Base-by-base conservation (phyloP, 1,284 basidiomycete species). In the Schizopora paradoxa region DNA sequence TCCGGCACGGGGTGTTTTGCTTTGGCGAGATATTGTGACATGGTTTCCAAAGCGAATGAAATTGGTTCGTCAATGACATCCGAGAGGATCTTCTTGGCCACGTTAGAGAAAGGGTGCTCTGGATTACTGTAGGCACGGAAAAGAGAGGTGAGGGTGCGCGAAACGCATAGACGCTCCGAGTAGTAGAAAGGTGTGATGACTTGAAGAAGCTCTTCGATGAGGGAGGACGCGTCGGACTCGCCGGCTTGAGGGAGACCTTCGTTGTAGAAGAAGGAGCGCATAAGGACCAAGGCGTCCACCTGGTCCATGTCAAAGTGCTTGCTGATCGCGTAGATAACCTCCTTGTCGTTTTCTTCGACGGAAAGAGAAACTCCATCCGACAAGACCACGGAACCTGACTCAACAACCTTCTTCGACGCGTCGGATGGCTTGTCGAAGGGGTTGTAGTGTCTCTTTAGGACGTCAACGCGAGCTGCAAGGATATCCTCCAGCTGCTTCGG, bases 141-240 rank as follows among this genome's bases (percentile, higher is more conserved):
- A 13, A 86, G 69, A 2, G 84, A 79, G 10, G 80, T 76, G 51
- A 85, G 69, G 29, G 72, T 66, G 40, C 86, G 82, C 21, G 82
- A 66, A 34, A 76, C 58, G 57, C 72, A 77, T n/a, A 91, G 73
- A 14, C 84, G 76, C 61, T 92, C 89, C 5, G 82, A 76, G 56
- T 80, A 80, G 62, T 87, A 90, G 68, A 91, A 92, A 11, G 80
- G 77, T 2, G 79, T 84, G 56, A 92, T 83, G 8, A 77, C 79
- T 45, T 79, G 73, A 8, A 88, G 60, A 33, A 91, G 69, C 51
- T 83, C 78, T 26, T 78, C 73, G 7, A 79, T 68, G 53, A 79
- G 61, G 3, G 66, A 66, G 28, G 65, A 64, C 16, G 70, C 67
- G 25, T 68, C 63, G 18, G 71, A 61, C 33, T 66, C 68, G 0